These are phyloP conservation scores for Boletus pseudopeckii DNA, from an alignment of 768 basidiomycete species.

Conservation along the genomic window DNA sequence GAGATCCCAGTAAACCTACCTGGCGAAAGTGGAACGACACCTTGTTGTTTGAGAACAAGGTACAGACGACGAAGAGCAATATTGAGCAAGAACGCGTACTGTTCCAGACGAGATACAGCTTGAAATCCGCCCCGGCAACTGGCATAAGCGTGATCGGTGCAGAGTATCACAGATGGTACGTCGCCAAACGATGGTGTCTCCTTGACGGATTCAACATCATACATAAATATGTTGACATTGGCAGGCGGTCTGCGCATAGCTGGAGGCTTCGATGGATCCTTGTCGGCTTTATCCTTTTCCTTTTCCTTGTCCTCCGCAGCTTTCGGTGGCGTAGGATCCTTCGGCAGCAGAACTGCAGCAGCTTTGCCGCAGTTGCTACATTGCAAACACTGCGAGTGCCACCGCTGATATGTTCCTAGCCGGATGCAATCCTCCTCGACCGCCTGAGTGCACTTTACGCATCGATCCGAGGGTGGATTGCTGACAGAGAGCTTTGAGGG, in stretches of 20 bases:
- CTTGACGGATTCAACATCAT: slow-evolving; percentile 64
- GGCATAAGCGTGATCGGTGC: slow-evolving; percentile 69
- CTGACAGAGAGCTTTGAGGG: slow-evolving; percentile 52
- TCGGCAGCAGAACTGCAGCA: slow-evolving; percentile 58
- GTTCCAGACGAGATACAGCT: slow-evolving; percentile 90
- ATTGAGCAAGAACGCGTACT: slow-evolving; percentile 95
- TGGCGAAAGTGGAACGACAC: slow-evolving; percentile 81
- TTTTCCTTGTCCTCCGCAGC: slow-evolving; percentile 50
- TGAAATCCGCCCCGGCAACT: slow-evolving; percentile 78
- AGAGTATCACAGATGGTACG: slow-evolving; percentile 70
- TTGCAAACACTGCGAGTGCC: slow-evolving; percentile 94
- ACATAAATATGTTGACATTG: slow-evolving; percentile 75
- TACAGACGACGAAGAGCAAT: slow-evolving; percentile 92
- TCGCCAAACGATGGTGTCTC: slow-evolving; percentile 70
- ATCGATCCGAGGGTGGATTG: slow-evolving; percentile 85
- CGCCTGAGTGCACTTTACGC: slow-evolving; percentile 81
- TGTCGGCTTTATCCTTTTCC: slow-evolving; percentile 39
- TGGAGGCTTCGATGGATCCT: slow-evolving; percentile 55
- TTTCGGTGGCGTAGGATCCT: slow-evolving; percentile 50
- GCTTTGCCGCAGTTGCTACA: slow-evolving; percentile 77
- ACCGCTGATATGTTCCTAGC: slow-evolving; percentile 92
- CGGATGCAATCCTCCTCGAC: slow-evolving; percentile 98
- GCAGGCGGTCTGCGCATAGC: slow-evolving; percentile 74
- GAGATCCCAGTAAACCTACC: slow-evolving; percentile 41
- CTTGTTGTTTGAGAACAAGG: slow-evolving; percentile 80